Evolutionary conservation across 2,329 filamentous ascomycete genomes (phyloP), one percentile per base, ranked within the genome.

Genomic region (Venturia aucupariae): DNA sequence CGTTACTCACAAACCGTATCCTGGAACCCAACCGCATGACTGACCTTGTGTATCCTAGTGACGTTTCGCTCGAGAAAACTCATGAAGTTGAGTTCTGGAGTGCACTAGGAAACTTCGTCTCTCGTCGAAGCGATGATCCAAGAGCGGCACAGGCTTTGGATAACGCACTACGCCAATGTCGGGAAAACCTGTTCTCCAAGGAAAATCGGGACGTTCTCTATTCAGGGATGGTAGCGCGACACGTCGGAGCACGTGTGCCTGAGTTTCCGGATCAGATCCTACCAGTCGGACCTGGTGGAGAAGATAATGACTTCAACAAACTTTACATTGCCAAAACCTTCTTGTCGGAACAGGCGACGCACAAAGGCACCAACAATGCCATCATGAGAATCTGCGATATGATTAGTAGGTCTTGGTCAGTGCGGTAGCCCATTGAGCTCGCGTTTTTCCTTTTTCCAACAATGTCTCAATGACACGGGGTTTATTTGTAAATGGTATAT

Each of bases 151-250:
- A 81, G 69, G 80, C 82, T 63, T 84, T 90, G 42, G 87, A 92
- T 63, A 82, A 86, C 32, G 83, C 85, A 1, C 78, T 96, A 38
- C 75, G 75, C 4, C 81, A 82, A 62, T 84, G 91, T 74, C 86
- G 90, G 39, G 82, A 82, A 64, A 80, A 93, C 27, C 81, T 96
- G 15, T 89, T 91, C 69, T 88, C 88, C 60, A 84, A 88, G 30
- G 92, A 97, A 76, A 94, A 93, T 71, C 86, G 92, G 63, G 92
- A 97, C 73, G 88, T 96, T 22, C 84, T 97, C 65, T 96, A 96
- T 76, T 94, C 90, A 0, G 88, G 96, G 68, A 90, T 90, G 10
- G 85, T 96, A 64, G 86, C 89, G 19, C 86, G 91, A 32, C 86
- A 92, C 67, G 81, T 92, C 61, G 86, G 89, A 57, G 85, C 86